These are phyloP conservation scores for Leptodermis oblonga DNA, from an alignment of 257 asterid species.

Conservation along the genomic window DNA sequence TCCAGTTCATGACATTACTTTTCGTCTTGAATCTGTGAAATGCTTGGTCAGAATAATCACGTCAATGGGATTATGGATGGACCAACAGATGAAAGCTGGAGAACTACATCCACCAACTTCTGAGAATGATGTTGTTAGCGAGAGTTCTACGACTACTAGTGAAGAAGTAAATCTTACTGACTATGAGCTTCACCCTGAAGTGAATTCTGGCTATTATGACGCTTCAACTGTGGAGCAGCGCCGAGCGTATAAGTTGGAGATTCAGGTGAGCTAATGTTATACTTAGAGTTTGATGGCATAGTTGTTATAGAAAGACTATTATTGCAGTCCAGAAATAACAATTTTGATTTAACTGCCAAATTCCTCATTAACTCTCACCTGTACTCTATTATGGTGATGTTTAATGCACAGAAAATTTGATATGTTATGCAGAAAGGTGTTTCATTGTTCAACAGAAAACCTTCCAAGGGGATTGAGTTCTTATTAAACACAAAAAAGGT, in stretches of 20 bases:
- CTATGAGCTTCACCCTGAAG: slow-evolving; percentile 64
- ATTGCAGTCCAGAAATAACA: slow-evolving; percentile 3
- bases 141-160: slow-evolving; percentile 28
- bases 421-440: slow-evolving; percentile 84
- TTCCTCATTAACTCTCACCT: not conserved
- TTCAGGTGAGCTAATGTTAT: slow-evolving; percentile 63
- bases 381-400: not conserved
- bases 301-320: slow-evolving; percentile 16
- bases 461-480: slow-evolving; percentile 93
- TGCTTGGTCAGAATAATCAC: slow-evolving; percentile 83
- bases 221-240: slow-evolving; percentile 95
- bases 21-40: slow-evolving; percentile 94
- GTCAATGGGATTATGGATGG: slow-evolving; percentile 98
- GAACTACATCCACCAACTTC: slow-evolving; percentile 48
- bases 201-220: slow-evolving; percentile 57
- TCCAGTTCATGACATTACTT: slow-evolving; percentile 85
- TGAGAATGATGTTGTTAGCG: slow-evolving; percentile 57
- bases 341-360: not conserved
- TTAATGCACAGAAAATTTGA: slow-evolving; percentile 23
- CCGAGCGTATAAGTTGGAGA: slow-evolving; percentile 86
- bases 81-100: slow-evolving; percentile 86
- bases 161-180: slow-evolving; percentile 72
- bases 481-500: slow-evolving; percentile 69
- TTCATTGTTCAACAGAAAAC: slow-evolving; percentile 89
- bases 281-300: not conserved